Conservation (phyloP, 106 monocot species). For the Dioscorea alata region DNA sequence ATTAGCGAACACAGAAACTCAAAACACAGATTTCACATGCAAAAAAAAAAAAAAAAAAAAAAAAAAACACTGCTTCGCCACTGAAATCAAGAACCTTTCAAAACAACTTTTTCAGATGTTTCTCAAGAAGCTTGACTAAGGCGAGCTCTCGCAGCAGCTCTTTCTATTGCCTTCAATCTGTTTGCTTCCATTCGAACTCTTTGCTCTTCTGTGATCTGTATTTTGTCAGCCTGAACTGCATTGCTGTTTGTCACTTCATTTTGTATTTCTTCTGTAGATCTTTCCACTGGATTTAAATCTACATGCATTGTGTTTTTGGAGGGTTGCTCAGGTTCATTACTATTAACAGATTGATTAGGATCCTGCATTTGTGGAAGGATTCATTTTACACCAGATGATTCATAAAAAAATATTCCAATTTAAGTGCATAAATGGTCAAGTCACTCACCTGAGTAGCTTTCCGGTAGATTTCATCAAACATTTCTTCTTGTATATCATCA, state of each 20-base stretch:
- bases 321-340: background rate
- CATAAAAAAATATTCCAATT: no score
- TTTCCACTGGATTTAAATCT: conserved; percentile 6
- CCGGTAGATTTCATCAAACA: conserved; percentile 64
- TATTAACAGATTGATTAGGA: background rate
- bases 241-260: conserved; percentile 4
- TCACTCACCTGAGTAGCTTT: conserved; percentile 18
- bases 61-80: no score
- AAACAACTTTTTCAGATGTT: no score
- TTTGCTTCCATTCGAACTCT: conserved; percentile 82
- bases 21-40: no score
- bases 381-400: background rate
- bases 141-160: conserved; percentile 49
- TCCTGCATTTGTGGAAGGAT: conserved; percentile 7
- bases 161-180: conserved; percentile 75
- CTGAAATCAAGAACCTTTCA: background rate
- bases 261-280: background rate
- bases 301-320: conserved; percentile 7
- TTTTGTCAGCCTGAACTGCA: conserved; percentile 1
- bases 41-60: no score
- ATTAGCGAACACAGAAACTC: no score
- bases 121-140: conserved; percentile 14
- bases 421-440: background rate
- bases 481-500: conserved; percentile 54
- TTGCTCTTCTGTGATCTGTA: conserved; percentile 80